Conservation (phyloP, 768 basidiomycete genomes). For the Mycena leptocephala region DNA sequence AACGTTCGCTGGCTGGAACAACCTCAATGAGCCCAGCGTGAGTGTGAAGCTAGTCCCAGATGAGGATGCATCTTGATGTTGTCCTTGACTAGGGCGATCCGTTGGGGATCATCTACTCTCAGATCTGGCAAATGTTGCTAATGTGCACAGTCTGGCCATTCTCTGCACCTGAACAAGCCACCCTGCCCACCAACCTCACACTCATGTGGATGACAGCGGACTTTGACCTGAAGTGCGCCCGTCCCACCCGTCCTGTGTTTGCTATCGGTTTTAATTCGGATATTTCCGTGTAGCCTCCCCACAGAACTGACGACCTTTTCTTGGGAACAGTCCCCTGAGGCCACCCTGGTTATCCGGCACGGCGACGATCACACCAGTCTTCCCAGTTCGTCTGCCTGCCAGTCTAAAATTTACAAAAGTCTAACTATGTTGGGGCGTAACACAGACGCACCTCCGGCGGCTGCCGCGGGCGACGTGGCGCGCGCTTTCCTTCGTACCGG, state of each 20-base stretch:
- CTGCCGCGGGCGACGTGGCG: neutral
- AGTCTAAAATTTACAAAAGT: neutral
- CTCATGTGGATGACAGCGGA: conserved; percentile 30
- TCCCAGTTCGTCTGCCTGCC: neutral
- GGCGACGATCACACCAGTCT: conserved; percentile 38
- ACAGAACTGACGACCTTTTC: conserved; percentile 28
- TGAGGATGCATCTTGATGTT: neutral
- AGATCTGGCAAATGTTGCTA: conserved; percentile 16
- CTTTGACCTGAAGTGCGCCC: conserved; percentile 28
- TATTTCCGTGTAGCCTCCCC: conserved; percentile 1
- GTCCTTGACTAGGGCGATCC: neutral
- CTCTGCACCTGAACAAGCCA: neutral
- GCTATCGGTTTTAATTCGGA: neutral
- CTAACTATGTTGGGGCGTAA: neutral
- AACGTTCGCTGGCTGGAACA: neutral
- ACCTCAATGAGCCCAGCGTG: neutral
- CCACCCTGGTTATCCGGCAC: conserved; percentile 25
- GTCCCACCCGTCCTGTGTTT: neutral
- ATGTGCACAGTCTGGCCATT: conserved; percentile 21
- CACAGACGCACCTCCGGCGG: neutral
- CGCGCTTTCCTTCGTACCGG: neutral
- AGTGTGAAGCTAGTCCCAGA: neutral
- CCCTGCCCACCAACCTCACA: neutral
- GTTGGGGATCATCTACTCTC: neutral
- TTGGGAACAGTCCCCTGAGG: conserved; percentile 22